A percentile compares a stretch with the other conserved stretches of the same genome.
These are phyloP conservation scores for Aspergillus spinulosporus DNA, from an alignment of 2,329 filamentous ascomycete genomes.

Conservation along the genomic window DNA sequence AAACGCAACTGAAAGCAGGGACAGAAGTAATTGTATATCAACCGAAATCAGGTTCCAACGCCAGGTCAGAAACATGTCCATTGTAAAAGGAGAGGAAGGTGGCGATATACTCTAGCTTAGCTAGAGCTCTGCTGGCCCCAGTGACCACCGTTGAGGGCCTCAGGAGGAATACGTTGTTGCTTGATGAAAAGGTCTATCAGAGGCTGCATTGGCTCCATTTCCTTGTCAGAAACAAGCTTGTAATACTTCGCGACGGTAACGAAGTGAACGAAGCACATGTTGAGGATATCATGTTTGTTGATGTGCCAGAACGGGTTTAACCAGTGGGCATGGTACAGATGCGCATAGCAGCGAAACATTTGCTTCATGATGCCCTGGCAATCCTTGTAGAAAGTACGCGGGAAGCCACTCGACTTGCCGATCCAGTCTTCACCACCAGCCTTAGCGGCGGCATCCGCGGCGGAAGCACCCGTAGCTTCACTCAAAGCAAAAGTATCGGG, in stretches of 20 bases:
- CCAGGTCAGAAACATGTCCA: constrained; percentile 35
- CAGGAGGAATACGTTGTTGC: constrained; percentile 81
- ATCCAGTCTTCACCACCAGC: constrained; percentile 72
- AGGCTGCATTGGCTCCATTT: constrained; percentile 94
- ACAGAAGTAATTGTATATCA: constrained; percentile 24
- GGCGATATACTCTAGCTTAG: constrained; percentile 25
- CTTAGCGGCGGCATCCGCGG: constrained; percentile 57
- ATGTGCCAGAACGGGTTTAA: constrained; percentile 80
- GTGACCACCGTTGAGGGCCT: constrained; percentile 49
- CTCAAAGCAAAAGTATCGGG: constrained; percentile 57
- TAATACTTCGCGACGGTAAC: constrained; percentile 76
- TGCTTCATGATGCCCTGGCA: constrained; percentile 94
- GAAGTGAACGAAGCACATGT: constrained; percentile 86
- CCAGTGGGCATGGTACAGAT: constrained; percentile 97
- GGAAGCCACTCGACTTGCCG: constrained; percentile 90
- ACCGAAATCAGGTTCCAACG: constrained; percentile 30
- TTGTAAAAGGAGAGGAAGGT: constrained; percentile 18
- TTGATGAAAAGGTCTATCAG: constrained; percentile 88
- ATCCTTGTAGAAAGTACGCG: constrained; percentile 81
- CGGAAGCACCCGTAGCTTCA: constrained; percentile 52
- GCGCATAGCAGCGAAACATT: constrained; percentile 98
- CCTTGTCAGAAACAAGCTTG: constrained; percentile 81
- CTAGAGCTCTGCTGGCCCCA: constrained; percentile 42
- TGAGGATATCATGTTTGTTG: constrained; percentile 69
- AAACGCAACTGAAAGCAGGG: constrained; percentile 8